phyloP scores from a whole-genome alignment of 208 protist species.

The Perkinsela sp. region DNA sequence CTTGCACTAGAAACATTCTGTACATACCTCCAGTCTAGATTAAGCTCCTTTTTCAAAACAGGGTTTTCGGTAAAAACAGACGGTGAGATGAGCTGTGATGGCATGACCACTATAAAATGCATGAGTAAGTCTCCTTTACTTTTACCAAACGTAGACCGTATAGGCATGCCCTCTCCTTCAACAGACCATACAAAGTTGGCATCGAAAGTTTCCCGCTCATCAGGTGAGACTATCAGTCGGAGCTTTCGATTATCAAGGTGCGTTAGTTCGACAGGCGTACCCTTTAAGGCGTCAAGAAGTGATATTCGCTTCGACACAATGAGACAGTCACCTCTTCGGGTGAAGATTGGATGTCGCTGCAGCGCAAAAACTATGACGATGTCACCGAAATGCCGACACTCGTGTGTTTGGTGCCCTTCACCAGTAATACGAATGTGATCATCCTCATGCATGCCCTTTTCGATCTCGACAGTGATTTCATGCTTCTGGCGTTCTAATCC shows the following conservation, averaged over 20 bases:
- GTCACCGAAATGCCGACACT: constrained; percentile 61
- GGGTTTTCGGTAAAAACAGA: too few relatives aligned
- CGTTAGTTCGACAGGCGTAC: constrained; percentile 45
- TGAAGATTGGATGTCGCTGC: constrained; percentile 65
- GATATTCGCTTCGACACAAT: constrained; percentile 47
- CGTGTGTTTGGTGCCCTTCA: constrained; percentile 72
- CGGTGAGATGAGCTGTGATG: constrained; percentile 7
- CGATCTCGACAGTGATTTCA: constrained; percentile 75
- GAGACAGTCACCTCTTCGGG: constrained; percentile 67
- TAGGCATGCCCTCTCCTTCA: constrained; percentile 57
- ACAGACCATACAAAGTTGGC: constrained; percentile 29
- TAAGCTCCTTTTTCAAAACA: too few relatives aligned
- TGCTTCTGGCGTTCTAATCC: constrained; percentile 62
- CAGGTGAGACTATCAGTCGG: constrained; percentile 19
- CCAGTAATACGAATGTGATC: constrained; percentile 73
- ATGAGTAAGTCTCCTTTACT: constrained; percentile 42
- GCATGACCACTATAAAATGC: constrained; percentile 53
- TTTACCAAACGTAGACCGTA: constrained; percentile 26
- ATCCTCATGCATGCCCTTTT: constrained; percentile 63
- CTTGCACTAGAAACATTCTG: too few relatives aligned
- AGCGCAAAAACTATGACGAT: constrained; percentile 77
- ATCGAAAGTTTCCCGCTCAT: constrained; percentile 21
- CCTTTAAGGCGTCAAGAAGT: constrained; percentile 72
- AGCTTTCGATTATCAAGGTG: constrained; percentile 58
- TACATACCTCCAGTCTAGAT: too few relatives aligned